Evolutionary conservation across 768 basidiomycete genomes (phyloP).

Genomic region (Lactarius pseudohatsudake): DNA sequence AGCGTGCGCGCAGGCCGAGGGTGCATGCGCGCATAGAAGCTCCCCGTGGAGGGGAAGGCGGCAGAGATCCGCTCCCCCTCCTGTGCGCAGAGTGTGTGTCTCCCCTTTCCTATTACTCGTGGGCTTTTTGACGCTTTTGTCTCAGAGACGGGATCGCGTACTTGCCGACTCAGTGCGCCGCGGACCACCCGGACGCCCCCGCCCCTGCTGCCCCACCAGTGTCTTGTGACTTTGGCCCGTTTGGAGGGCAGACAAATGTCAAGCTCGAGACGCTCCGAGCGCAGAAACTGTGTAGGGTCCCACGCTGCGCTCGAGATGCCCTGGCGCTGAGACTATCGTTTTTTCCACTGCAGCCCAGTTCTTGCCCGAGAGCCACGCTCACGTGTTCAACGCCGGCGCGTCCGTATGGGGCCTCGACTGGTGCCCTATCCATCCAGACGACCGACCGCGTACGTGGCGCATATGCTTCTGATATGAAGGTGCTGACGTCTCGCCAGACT

Average conservation of each 20-base stretch:
- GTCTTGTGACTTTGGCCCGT: slow-evolving; percentile 66
- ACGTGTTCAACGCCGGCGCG: slow-evolving; percentile 83
- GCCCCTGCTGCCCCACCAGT: slow-evolving; percentile 51
- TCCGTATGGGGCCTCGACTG: slow-evolving; percentile 92
- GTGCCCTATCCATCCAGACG: slow-evolving; percentile 76
- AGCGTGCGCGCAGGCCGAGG: slow-evolving; percentile 40
- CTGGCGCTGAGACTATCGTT: not conserved
- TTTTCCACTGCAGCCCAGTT: slow-evolving; percentile 50
- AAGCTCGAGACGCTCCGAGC: slow-evolving; percentile 57
- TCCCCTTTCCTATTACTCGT: slow-evolving; percentile 11
- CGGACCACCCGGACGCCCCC: slow-evolving; percentile 49
- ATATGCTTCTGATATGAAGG: too few relatives aligned
- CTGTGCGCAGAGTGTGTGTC: slow-evolving; percentile 45
- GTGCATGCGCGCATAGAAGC: slow-evolving; percentile 52
- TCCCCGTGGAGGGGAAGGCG: slow-evolving; percentile 39
- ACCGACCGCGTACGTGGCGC: slow-evolving; percentile 49
- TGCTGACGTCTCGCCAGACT: slow-evolving; percentile 39
- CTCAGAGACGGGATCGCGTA: slow-evolving; percentile 56
- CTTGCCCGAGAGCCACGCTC: slow-evolving; percentile 55
- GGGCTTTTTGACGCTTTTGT: slow-evolving; percentile 6
- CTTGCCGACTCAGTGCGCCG: slow-evolving; percentile 54
- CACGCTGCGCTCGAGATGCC: not conserved
- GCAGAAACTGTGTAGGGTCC: slow-evolving; percentile 54
- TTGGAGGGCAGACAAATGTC: slow-evolving; percentile 49
- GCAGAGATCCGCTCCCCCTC: slow-evolving; percentile 35